Conservation (phyloP, 164 flowering plant genomes). For the Protea cynaroides region DNA sequence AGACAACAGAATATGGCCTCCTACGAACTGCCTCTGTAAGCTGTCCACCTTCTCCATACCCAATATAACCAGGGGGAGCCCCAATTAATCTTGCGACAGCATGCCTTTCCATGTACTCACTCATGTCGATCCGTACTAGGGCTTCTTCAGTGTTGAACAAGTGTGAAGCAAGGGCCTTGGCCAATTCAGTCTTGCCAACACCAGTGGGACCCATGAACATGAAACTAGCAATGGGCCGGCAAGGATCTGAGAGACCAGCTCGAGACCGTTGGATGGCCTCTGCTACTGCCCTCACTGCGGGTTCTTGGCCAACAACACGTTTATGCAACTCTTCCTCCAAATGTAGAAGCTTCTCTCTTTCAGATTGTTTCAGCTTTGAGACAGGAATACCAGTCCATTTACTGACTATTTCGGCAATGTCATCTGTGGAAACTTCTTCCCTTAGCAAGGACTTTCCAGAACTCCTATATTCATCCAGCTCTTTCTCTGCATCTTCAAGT, state of each 20-base stretch:
- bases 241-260: conserved; percentile 95
- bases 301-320: conserved; percentile 94
- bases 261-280: conserved; percentile 96
- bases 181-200: conserved; percentile 96
- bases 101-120: conserved; percentile 98
- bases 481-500: conserved; percentile 73
- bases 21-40: conserved; percentile 87
- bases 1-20: conserved; percentile 87
- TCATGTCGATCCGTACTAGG: conserved; percentile 94
- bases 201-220: conserved; percentile 99
- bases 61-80: conserved; percentile 99
- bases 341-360: conserved; percentile 77
- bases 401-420: conserved; percentile 93
- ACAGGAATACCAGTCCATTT: conserved; percentile 99
- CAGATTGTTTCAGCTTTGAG: conserved; percentile 92
- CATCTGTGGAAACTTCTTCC: conserved; percentile 83
- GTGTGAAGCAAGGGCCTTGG: conserved; percentile 90
- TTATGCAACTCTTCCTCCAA: conserved; percentile 88
- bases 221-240: conserved; percentile 96
- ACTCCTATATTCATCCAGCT: conserved; percentile 67
- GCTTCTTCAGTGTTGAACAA: conserved; percentile 95
- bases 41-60: conserved; percentile 99
- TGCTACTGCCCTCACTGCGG: conserved; percentile 86
- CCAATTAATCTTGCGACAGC: conserved; percentile 93
- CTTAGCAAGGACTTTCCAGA: conserved; percentile 96